Conservation (phyloP, 306 rosid genomes). For the Trifolium dubium region DNA sequence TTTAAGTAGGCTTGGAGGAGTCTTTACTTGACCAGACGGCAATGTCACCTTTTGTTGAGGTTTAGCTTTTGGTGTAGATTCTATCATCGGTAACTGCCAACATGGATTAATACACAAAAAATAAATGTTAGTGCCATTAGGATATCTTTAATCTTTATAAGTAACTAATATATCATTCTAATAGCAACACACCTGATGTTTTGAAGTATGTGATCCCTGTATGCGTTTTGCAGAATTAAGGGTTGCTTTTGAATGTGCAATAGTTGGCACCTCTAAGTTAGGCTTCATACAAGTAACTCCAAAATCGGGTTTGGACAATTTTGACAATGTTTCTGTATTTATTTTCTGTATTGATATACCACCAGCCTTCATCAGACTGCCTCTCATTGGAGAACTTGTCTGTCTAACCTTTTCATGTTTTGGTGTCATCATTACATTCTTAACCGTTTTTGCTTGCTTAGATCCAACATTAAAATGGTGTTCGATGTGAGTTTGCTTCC, state of each 20-base stretch:
- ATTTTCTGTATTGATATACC: slow-evolving; percentile 53
- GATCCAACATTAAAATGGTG: slow-evolving; percentile 54
- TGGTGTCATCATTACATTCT: slow-evolving; percentile 65
- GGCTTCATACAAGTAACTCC: slow-evolving; percentile 56
- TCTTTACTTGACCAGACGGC: slow-evolving; percentile 63
- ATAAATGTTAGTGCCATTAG: slow-evolving; percentile 3
- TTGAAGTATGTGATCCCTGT: slow-evolving; percentile 58
- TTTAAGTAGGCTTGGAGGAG: slow-evolving; percentile 61
- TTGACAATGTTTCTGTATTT: slow-evolving; percentile 61
- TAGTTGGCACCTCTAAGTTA: slow-evolving; percentile 56
- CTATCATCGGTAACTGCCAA: slow-evolving; percentile 60
- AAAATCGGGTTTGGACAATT: slow-evolving; percentile 62
- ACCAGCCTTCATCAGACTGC: slow-evolving; percentile 53
- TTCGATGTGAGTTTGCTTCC: slow-evolving; percentile 50
- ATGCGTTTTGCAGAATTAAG: slow-evolving; percentile 61
- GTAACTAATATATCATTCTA: slow-evolving; percentile 19
- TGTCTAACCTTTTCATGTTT: slow-evolving; percentile 78
- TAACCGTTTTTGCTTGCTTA: slow-evolving; percentile 65
- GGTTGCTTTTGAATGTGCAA: slow-evolving; percentile 53
- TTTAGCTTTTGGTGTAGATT: slow-evolving; percentile 65
- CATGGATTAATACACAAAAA: slow-evolving; percentile 10
- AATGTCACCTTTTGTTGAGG: slow-evolving; percentile 59
- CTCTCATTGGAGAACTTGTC: slow-evolving; percentile 72
- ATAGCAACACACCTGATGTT: slow-evolving; percentile 66
- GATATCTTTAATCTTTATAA: slow-evolving; percentile 23